phyloP scores from a whole-genome alignment of 1,284 basidiomycete species.

The Polyporus tsugae region DNA sequence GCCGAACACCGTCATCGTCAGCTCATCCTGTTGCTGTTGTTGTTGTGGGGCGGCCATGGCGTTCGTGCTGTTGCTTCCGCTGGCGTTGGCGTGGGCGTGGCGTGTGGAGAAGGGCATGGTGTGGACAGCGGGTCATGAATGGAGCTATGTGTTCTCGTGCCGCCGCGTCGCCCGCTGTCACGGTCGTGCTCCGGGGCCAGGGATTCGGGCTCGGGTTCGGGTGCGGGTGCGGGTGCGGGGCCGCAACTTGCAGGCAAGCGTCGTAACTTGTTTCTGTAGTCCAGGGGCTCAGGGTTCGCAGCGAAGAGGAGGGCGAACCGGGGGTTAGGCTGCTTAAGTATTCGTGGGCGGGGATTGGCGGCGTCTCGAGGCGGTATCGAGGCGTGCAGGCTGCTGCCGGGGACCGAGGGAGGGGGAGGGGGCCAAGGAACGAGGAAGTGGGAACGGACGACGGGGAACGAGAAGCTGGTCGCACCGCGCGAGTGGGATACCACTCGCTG shows the following conservation, averaged over 20 bases:
- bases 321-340: neutral
- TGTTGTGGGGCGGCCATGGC: constrained; percentile 26
- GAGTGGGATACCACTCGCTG: too few species aligned
- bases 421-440: neutral
- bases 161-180: neutral
- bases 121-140: neutral
- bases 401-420: neutral
- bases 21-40: constrained; percentile 53
- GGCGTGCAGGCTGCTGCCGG: neutral
- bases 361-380: neutral
- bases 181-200: constrained; percentile 1
- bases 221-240: neutral
- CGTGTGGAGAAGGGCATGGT: neutral
- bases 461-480: constrained; percentile 1
- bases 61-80: constrained; percentile 13
- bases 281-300: neutral
- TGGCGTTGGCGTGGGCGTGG: neutral
- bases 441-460: neutral
- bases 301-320: neutral
- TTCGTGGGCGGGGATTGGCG: neutral
- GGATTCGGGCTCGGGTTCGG: constrained; percentile 3
- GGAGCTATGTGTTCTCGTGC: neutral
- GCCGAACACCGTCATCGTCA: constrained; percentile 63
- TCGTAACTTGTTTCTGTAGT: too few species aligned
- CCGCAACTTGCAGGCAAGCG: neutral